These are phyloP conservation scores for Fonsecaea monophora DNA, from an alignment of 2,329 filamentous ascomycete species.

Conservation along the genomic window DNA sequence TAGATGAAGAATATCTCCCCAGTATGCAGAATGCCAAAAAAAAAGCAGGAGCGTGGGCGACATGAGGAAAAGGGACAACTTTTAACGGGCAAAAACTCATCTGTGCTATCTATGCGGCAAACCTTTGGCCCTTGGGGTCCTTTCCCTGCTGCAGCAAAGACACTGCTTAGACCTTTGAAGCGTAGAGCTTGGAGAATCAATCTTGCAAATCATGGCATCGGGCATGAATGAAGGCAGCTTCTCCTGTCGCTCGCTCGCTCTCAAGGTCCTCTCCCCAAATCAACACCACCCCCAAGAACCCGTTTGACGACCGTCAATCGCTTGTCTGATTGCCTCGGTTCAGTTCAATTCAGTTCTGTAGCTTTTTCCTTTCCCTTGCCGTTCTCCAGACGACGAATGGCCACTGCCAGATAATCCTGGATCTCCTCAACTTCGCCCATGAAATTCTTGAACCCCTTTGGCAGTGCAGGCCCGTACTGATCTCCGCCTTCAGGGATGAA, in stretches of 20 bases:
- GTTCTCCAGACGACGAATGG: constrained; percentile 26
- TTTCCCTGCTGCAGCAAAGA: neutral
- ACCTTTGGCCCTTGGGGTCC: neutral
- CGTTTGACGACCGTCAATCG: neutral
- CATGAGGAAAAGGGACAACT: neutral
- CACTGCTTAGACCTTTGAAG: neutral
- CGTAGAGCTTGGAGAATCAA: neutral
- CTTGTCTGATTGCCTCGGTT: neutral
- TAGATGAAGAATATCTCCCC: neutral
- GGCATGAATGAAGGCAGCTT: neutral
- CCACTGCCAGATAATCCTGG: constrained; percentile 45
- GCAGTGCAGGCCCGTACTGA: constrained; percentile 30
- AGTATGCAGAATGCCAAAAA: neutral
- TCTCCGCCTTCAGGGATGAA: constrained; percentile 46
- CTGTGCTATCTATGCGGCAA: neutral
- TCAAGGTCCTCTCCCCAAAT: constrained; percentile 3
- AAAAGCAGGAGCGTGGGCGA: neutral
- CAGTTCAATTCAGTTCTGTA: neutral
- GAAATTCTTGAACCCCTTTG: constrained; percentile 47
- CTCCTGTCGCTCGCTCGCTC: neutral
- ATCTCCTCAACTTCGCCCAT: constrained; percentile 46
- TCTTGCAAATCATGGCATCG: neutral
- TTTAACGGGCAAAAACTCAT: neutral
- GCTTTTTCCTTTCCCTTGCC: neutral
- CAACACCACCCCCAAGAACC: neutral